These are phyloP conservation scores for Cordyceps cicadae DNA, from an alignment of 2,329 filamentous ascomycete species.

Conservation along the genomic window DNA sequence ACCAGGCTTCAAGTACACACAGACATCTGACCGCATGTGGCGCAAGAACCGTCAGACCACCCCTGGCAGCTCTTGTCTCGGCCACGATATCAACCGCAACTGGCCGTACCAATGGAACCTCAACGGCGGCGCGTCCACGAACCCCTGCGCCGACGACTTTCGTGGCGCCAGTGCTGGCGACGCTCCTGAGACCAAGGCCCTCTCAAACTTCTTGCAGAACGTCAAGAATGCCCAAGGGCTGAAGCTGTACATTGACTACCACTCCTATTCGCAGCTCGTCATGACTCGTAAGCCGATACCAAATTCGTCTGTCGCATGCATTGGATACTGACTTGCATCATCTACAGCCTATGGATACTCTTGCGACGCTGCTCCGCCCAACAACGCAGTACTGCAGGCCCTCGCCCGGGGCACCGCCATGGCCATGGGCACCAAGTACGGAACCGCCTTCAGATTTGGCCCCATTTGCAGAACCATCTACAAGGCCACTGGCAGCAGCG, in stretches of 20 bases:
- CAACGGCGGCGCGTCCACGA: conserved; percentile 40
- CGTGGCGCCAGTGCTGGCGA: conserved; percentile 35
- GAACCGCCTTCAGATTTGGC: conserved; percentile 33
- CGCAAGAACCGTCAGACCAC: conserved; percentile 48
- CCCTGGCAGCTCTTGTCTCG: conserved; percentile 34
- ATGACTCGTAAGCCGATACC: conserved; percentile 44
- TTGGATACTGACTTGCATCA: conserved; percentile 40
- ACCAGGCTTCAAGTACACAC: conserved; percentile 49
- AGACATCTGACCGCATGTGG: conserved; percentile 50
- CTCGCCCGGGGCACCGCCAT: conserved; percentile 40
- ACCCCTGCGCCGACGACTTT: conserved; percentile 44
- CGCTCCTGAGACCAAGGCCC: conserved; percentile 42
- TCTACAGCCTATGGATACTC: conserved; percentile 52
- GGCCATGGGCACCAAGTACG: conserved; percentile 39
- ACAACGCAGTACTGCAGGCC: conserved; percentile 38
- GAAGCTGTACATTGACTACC: conserved; percentile 56
- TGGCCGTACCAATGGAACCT: conserved; percentile 48
- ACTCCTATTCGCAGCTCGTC: conserved; percentile 54
- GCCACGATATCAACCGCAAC: conserved; percentile 52
- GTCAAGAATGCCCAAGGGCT: conserved; percentile 37
- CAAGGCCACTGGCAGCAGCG: conserved; percentile 38
- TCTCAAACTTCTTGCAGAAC: conserved; percentile 30
- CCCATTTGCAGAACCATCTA: conserved; percentile 56
- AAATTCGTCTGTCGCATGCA: conserved; percentile 23
- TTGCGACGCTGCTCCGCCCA: conserved; percentile 38